phyloP scores from a whole-genome alignment of 768 basidiomycete species.

The Russula earlei region DNA sequence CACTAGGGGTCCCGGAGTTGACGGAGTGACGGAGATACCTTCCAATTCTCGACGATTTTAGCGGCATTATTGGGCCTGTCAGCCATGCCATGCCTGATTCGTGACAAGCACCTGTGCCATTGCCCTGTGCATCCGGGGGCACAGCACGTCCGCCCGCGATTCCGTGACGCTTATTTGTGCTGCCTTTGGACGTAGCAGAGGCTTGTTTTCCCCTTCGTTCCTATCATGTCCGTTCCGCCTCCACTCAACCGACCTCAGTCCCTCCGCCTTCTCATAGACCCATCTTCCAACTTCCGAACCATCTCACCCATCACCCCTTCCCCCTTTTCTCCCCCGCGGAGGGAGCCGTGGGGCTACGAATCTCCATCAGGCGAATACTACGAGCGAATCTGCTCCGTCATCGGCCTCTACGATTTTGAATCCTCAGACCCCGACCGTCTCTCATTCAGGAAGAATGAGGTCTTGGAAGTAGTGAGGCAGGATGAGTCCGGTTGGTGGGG shows the following conservation, averaged over 20 bases:
- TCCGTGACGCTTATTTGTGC: neutral
- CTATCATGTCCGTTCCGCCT: constrained; percentile 9
- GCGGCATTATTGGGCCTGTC: neutral
- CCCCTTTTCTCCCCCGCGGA: neutral
- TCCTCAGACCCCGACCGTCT: constrained; percentile 54
- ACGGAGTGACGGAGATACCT: neutral
- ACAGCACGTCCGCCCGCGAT: neutral
- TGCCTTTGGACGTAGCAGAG: neutral
- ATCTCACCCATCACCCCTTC: neutral
- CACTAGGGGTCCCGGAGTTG: neutral
- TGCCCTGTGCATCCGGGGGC: neutral
- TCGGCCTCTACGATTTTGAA: constrained; percentile 61
- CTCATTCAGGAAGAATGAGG: constrained; percentile 54
- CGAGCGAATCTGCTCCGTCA: constrained; percentile 39
- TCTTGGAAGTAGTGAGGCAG: constrained; percentile 56
- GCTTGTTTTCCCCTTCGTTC: neutral
- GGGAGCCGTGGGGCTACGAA: constrained; percentile 16
- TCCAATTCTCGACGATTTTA: neutral
- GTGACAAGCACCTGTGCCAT: neutral
- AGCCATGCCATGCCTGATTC: neutral
- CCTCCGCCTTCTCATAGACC: constrained; percentile 10
- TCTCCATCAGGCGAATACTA: constrained; percentile 24
- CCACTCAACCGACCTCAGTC: constrained; percentile 5
- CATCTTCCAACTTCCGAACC: neutral
- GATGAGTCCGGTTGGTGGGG: constrained; percentile 80